Percentiles rank a stretch among this genome's conserved stretches.
These are phyloP conservation scores for Eucalyptus sideroxylon DNA, from an alignment of 345 rosid species.

Conservation along the genomic window DNA sequence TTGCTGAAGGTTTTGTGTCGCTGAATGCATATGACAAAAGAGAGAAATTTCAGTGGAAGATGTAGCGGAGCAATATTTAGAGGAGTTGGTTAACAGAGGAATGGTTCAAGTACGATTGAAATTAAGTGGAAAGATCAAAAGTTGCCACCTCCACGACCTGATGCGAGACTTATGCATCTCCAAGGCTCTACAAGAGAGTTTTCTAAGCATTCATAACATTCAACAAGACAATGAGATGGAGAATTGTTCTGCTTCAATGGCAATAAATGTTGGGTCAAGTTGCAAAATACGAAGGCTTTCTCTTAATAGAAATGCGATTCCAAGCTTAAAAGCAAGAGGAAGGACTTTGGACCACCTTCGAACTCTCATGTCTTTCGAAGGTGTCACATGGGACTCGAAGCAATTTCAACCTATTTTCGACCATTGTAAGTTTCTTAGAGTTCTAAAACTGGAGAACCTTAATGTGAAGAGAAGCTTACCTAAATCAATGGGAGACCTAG, in stretches of 20 bases:
- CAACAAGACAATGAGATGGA: not conserved
- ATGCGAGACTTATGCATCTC: constrained; percentile 20
- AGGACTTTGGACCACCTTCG: not conserved
- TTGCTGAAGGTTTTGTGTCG: constrained; percentile 27
- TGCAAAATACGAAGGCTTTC: not conserved
- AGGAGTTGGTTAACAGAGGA: constrained; percentile 20
- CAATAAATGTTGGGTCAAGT: not conserved
- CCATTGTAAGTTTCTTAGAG: not conserved
- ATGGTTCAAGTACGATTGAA: constrained; percentile 15
- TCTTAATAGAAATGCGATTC: not conserved
- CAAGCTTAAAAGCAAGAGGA: not conserved
- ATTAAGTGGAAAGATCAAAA: constrained; percentile 10
- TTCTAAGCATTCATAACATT: not conserved
- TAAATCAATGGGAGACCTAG: not conserved
- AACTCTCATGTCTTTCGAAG: constrained; percentile 15
- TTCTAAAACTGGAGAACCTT: not conserved
- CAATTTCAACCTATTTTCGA: not conserved
- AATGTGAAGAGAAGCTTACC: not conserved
- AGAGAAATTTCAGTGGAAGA: constrained; percentile 8
- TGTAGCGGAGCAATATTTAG: constrained; percentile 8
- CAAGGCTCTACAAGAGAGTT: constrained; percentile 11
- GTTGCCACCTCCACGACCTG: constrained; percentile 25
- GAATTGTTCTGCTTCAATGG: not conserved
- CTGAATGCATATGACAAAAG: not conserved
- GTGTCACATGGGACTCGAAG: not conserved